phyloP scores from a whole-genome alignment of 225 moss, liverwort and hornwort genomes.

The Physcomitrellopsis africana region DNA sequence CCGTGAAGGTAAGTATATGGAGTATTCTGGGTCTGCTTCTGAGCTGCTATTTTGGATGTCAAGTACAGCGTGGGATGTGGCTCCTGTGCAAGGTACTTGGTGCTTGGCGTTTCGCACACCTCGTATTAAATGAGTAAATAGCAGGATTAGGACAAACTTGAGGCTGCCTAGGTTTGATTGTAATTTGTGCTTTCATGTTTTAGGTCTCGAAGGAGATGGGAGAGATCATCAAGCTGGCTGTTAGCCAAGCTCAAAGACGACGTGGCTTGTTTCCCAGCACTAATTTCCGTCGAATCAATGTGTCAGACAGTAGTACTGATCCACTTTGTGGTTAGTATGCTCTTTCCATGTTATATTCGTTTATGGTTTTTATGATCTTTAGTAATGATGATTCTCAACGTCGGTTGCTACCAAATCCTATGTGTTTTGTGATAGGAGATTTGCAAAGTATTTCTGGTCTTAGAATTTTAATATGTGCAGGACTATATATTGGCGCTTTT shows the following conservation, averaged over 20 bases:
- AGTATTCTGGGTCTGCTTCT: neutral
- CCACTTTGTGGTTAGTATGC: constrained; percentile 79
- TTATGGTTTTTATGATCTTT: neutral
- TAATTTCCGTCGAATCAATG: constrained; percentile 84
- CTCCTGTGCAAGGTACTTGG: neutral
- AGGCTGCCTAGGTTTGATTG: constrained; percentile 4
- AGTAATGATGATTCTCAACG: neutral
- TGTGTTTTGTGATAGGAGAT: neutral
- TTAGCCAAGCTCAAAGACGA: constrained; percentile 98
- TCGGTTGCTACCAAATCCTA: neutral
- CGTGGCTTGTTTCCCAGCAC: constrained; percentile 92
- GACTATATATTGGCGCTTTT: constrained; percentile 95
- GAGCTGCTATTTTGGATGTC: constrained; percentile 10
- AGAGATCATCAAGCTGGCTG: constrained; percentile 96
- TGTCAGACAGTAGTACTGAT: constrained; percentile 76
- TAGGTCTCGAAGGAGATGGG: constrained; percentile 99
- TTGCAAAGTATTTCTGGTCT: neutral
- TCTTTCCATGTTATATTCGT: neutral
- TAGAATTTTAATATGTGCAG: constrained; percentile 42
- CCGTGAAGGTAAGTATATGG: constrained; percentile 80
- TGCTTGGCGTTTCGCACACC: neutral
- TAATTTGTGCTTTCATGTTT: constrained; percentile 26
- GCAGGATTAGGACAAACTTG: neutral
- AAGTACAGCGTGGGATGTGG: neutral
- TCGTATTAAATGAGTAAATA: neutral